These are phyloP conservation scores for Macadamia integrifolia DNA, from an alignment of 164 flowering plant genomes.

Conservation along the genomic window DNA sequence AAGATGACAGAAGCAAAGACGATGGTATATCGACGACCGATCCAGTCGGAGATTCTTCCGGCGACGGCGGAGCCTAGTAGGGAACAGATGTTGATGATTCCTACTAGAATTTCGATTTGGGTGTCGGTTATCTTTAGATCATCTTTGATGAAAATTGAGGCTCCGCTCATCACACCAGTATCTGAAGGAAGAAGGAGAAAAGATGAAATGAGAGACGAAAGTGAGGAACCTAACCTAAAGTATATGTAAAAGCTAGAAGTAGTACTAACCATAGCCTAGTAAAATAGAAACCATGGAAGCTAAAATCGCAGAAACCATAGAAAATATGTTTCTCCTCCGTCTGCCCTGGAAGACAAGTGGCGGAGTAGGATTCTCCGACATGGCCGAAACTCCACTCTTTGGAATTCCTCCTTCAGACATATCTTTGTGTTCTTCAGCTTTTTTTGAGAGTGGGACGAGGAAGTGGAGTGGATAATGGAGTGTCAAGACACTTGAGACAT, in stretches of 20 bases:
- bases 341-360: slow-evolving; percentile 4
- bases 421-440: no score
- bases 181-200: slow-evolving; percentile 3
- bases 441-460: no score
- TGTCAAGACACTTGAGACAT: no score
- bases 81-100: slow-evolving; percentile 22
- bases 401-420: neutral
- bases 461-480: no score
- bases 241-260: neutral
- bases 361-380: neutral
- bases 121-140: slow-evolving; percentile 24
- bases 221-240: neutral
- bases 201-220: neutral
- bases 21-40: slow-evolving; percentile 32
- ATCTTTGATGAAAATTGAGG: slow-evolving; percentile 22
- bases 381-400: neutral
- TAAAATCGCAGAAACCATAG: slow-evolving; percentile 14
- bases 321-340: slow-evolving; percentile 17
- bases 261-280: slow-evolving; percentile 26
- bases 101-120: slow-evolving; percentile 22
- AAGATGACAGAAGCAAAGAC: slow-evolving; percentile 30
- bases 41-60: slow-evolving; percentile 33
- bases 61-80: slow-evolving; percentile 27
- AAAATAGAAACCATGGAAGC: slow-evolving; percentile 36
- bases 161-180: slow-evolving; percentile 39